Conservation (phyloP, 768 basidiomycete genomes). For the Lactifluus pinguis region DNA sequence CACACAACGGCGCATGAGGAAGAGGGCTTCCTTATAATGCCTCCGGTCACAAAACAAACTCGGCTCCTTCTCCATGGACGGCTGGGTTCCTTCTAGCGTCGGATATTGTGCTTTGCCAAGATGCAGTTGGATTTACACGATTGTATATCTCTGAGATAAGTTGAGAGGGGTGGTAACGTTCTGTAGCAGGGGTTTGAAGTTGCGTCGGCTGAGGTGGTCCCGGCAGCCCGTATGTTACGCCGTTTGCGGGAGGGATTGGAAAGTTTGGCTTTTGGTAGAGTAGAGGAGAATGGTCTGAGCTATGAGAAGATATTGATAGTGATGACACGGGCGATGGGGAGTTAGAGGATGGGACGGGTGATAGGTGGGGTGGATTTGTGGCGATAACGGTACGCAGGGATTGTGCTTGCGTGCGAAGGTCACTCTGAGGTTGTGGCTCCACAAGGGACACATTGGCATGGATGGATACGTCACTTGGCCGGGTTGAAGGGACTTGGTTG, state of each 20-base stretch:
- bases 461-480: not conserved
- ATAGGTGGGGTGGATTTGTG: not conserved
- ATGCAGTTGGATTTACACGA: not conserved
- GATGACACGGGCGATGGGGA: constrained; percentile 20
- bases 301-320: constrained; percentile 16
- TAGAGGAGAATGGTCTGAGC: constrained; percentile 14
- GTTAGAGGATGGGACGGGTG: constrained; percentile 6
- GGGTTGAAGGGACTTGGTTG: not conserved
- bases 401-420: not conserved
- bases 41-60: constrained; percentile 9
- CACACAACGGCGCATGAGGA: not conserved
- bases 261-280: constrained; percentile 11
- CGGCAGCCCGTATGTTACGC: constrained; percentile 2
- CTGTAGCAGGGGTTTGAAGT: not conserved
- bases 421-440: constrained; percentile 4
- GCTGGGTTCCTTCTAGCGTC: constrained; percentile 1
- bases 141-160: not conserved
- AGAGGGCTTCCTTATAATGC: not conserved
- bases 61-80: not conserved
- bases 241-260: not conserved
- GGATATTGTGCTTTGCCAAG: constrained; percentile 7
- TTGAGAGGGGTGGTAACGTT: not conserved
- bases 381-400: not conserved
- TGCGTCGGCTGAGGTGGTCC: constrained; percentile 3
- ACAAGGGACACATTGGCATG: constrained; percentile 1